Conservation (phyloP, 495 filamentous ascomycete species). For the Penicillium desertorum region DNA sequence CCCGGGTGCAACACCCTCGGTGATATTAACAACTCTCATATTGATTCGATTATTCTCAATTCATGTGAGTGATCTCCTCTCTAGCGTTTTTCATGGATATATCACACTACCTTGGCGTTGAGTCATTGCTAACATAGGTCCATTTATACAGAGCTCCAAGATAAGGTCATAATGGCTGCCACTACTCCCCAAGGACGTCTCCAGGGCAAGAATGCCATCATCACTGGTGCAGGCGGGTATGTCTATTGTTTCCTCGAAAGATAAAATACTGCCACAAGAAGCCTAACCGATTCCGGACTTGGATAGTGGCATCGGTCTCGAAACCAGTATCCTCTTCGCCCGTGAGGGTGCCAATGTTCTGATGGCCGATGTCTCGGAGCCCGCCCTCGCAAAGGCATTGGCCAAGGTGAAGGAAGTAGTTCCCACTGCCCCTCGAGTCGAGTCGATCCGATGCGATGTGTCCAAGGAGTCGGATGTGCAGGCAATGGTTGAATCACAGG, state of each 20-base stretch:
- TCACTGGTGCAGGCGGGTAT: slow-evolving; percentile 91
- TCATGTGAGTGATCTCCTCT: neutral
- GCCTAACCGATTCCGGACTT: slow-evolving; percentile 5
- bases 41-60: neutral
- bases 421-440: slow-evolving; percentile 56
- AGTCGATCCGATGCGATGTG: slow-evolving; percentile 62
- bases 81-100: neutral
- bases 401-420: slow-evolving; percentile 67
- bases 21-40: neutral
- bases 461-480: slow-evolving; percentile 73
- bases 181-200: slow-evolving; percentile 55
- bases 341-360: slow-evolving; percentile 85
- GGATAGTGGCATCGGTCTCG: slow-evolving; percentile 85
- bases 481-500: slow-evolving; percentile 66
- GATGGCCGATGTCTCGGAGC: slow-evolving; percentile 75
- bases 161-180: slow-evolving; percentile 17
- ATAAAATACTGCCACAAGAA: neutral
- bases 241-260: slow-evolving; percentile 32
- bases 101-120: neutral
- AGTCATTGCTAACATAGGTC: slow-evolving; percentile 14
- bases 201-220: slow-evolving; percentile 84
- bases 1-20: neutral
- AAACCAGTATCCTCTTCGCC: slow-evolving; percentile 86
- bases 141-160: slow-evolving; percentile 2
- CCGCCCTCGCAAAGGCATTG: slow-evolving; percentile 66